phyloP scores from a whole-genome alignment of 2,329 filamentous ascomycete species.

The Ophiostoma angusticollis region DNA sequence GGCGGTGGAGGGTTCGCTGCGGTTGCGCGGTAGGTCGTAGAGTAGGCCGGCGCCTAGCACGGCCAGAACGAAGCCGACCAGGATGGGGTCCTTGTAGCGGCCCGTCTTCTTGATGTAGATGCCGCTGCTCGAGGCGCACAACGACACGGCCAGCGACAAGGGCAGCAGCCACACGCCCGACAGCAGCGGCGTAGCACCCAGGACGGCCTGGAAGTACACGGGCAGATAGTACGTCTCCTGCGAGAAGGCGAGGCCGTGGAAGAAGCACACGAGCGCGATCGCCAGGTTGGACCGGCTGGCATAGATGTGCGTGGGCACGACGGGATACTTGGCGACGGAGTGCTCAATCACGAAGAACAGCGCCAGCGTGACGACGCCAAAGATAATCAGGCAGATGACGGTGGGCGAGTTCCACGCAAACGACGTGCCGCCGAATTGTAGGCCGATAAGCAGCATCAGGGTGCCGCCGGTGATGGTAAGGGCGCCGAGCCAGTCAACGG shows the following conservation, averaged over 20 bases:
- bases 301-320: conserved; percentile 57
- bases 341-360: conserved; percentile 50
- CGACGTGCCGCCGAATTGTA: conserved; percentile 49
- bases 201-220: conserved; percentile 58
- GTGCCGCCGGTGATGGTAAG: conserved; percentile 44
- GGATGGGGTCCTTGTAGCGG: conserved; percentile 38
- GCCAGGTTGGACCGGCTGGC: conserved; percentile 41
- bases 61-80: conserved; percentile 35
- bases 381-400: conserved; percentile 50
- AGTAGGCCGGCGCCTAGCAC: conserved; percentile 42
- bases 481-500: conserved; percentile 44
- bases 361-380: conserved; percentile 36
- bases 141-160: conserved; percentile 22
- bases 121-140: conserved; percentile 26
- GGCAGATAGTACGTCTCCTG: conserved; percentile 58
- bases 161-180: conserved; percentile 34
- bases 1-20: conserved; percentile 24
- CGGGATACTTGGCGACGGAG: conserved; percentile 48
- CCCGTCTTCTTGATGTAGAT: conserved; percentile 19
- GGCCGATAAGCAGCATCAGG: conserved; percentile 56
- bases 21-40: conserved; percentile 32
- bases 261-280: conserved; percentile 32
- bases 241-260: conserved; percentile 47
- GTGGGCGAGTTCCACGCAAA: conserved; percentile 48
- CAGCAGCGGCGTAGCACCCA: conserved; percentile 45